phyloP scores from a whole-genome alignment of 2,329 filamentous ascomycete species.

The Domatiomyces catenatus region DNA sequence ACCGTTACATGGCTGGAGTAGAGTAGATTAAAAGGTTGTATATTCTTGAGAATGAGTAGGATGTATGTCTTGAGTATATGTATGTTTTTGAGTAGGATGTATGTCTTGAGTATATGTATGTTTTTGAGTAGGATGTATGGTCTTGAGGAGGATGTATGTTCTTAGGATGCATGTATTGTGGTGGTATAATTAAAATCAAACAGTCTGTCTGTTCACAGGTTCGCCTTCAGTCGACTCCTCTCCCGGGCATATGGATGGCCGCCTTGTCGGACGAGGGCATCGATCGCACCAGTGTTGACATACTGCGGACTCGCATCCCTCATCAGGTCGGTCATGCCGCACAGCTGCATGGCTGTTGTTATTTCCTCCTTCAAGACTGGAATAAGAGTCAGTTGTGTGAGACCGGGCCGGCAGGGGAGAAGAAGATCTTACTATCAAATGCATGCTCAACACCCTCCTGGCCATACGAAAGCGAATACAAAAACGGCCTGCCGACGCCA shows the following conservation, averaged over 20 bases:
- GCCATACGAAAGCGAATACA: slow-evolving; percentile 39
- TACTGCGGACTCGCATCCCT: slow-evolving; percentile 28
- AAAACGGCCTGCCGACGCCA: slow-evolving; percentile 38
- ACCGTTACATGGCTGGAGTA: slow-evolving; percentile 41
- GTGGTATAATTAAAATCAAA: too few species aligned
- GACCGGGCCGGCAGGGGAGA: too few species aligned
- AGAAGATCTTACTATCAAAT: slow-evolving; percentile 31
- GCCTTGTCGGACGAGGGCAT: slow-evolving; percentile 27
- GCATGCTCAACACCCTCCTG: slow-evolving; percentile 40
- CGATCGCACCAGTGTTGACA: slow-evolving; percentile 34
- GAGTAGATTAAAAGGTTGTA: not conserved
- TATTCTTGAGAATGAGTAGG: too few species aligned
- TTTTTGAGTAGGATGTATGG: too few species aligned
- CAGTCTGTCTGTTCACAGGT: not conserved
- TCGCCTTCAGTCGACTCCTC: slow-evolving; percentile 35
- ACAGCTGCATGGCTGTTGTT: slow-evolving; percentile 34
- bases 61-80: too few species aligned
- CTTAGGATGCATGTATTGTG: too few species aligned
- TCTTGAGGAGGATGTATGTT: too few species aligned
- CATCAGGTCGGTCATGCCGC: slow-evolving; percentile 30
- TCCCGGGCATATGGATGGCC: not conserved
- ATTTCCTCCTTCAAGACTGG: slow-evolving; percentile 30
- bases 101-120: too few species aligned
- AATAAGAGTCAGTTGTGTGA: not conserved
- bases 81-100: too few species aligned